Evolutionary conservation across 768 basidiomycete species (phyloP), one percentile per base, ranked within the genome.

Genomic region (Lentinula edodes): DNA sequence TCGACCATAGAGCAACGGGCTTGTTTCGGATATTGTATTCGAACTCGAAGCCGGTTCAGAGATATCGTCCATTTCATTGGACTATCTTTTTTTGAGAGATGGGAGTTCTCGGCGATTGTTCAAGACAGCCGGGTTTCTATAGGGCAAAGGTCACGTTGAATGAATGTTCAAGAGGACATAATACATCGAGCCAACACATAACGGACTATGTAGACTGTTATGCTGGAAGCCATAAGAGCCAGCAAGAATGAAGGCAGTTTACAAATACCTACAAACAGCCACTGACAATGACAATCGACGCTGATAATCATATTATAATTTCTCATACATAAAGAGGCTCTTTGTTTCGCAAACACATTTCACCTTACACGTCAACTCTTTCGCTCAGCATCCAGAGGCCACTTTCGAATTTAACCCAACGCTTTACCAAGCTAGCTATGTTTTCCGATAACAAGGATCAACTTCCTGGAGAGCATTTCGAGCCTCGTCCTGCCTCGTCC

Each of bases 401-500:
- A 46, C n/a, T 23, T 10, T 5, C 7, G 7, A 20, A 46, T n/a
- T 46, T 8, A 2, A 8, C 7, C n/a, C 20, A 9, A 20, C 45
- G 28, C 28, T n/a, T 46, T 23, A 46, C 45, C 6, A 23, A 12
- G 39, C 32, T 20, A 16, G 16, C 18, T 32, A 57, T 60, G 59
- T 52, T 50, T 48, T 52, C 43, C 18, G 23, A 20, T 32, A 70
- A 69, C 35, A 70, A 43, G 16, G 10, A 43, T 2, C 1, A 43
- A 20, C 45, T 69, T 10, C 71, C 75, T 2, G 76, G 76, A 23
- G 75, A 76, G 64, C 60, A 69, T 50, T 74, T 75, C 58, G 76
- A 78, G 64, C 69, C 72, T 50, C 67, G 23, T 23, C 23, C 3
- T 23, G 23, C 23, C 3, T 23, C 23, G 23, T 23, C 23, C 23